phyloP scores from a whole-genome alignment of 2,329 filamentous ascomycete genomes.

The Pseudopithomyces maydicus region DNA sequence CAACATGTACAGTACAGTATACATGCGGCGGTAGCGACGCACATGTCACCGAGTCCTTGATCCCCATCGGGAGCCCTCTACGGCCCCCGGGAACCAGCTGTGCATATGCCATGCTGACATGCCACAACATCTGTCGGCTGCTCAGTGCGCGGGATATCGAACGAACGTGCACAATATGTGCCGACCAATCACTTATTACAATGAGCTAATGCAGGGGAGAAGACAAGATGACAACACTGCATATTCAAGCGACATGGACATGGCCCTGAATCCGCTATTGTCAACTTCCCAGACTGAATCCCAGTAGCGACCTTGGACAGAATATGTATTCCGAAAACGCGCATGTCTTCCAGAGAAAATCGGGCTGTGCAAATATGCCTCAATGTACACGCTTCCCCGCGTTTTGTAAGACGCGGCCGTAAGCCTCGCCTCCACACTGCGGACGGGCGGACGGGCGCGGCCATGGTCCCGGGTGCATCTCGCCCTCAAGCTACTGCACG shows the following conservation, averaged over 20 bases:
- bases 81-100: neutral
- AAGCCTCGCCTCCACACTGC: neutral
- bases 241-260: too few relatives aligned
- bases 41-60: too few relatives aligned
- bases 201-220: too few relatives aligned
- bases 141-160: neutral
- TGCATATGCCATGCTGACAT: neutral
- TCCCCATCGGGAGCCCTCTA: too few relatives aligned
- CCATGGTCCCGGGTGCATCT: neutral
- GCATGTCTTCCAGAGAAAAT: neutral
- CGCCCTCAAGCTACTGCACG: neutral
- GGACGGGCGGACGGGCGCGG: neutral
- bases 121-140: too few relatives aligned
- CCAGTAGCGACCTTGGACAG: neutral
- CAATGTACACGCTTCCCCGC: neutral
- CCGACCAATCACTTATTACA: too few relatives aligned
- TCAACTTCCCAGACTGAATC: too few relatives aligned
- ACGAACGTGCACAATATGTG: neutral
- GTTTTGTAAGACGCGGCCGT: too few relatives aligned
- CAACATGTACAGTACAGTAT: too few relatives aligned
- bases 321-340: neutral
- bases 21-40: too few relatives aligned
- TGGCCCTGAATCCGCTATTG: neutral
- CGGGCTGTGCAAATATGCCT: neutral
- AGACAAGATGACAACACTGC: too few relatives aligned